Percentiles rank a stretch among this genome's conserved stretches.
Evolutionary conservation across 139 green algal genomes (phyloP).

Genomic region (Coelastrella sp.): DNA sequence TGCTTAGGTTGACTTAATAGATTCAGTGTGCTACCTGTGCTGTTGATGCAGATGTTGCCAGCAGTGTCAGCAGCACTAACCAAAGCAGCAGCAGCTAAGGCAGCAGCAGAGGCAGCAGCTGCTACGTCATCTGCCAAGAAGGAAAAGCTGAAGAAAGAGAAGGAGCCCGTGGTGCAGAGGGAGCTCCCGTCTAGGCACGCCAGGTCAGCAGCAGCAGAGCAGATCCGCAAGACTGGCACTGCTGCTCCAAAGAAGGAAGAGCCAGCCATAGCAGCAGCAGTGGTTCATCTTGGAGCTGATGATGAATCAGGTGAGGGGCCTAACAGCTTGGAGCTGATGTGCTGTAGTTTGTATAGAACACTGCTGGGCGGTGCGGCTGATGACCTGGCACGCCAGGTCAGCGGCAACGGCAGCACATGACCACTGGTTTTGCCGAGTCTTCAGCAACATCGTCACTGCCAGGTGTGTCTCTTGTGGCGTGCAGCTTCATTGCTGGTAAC

Average conservation of each 20-base stretch:
- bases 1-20: no score
- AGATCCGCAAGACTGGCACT: slow-evolving; percentile 49
- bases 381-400: background rate
- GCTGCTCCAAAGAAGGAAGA: background rate
- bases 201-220: slow-evolving; percentile 30
- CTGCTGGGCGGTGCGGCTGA: background rate
- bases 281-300: background rate
- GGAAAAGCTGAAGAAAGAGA: slow-evolving; percentile 26
- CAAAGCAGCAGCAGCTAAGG: slow-evolving; percentile 27
- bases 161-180: background rate
- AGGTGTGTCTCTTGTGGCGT: no score
- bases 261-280: background rate
- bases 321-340: no score
- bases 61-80: slow-evolving; percentile 2
- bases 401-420: background rate
- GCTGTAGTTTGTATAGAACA: no score
- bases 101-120: background rate
- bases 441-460: no score
- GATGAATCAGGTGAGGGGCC: slow-evolving; percentile 14
- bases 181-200: slow-evolving; percentile 12
- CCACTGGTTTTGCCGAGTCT: no score
- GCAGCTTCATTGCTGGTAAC: no score
- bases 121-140: no score
- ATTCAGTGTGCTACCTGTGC: background rate
- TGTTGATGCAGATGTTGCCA: slow-evolving; percentile 22